Conservation (phyloP, 768 basidiomycete genomes). For the Lactifluus pinguis region DNA sequence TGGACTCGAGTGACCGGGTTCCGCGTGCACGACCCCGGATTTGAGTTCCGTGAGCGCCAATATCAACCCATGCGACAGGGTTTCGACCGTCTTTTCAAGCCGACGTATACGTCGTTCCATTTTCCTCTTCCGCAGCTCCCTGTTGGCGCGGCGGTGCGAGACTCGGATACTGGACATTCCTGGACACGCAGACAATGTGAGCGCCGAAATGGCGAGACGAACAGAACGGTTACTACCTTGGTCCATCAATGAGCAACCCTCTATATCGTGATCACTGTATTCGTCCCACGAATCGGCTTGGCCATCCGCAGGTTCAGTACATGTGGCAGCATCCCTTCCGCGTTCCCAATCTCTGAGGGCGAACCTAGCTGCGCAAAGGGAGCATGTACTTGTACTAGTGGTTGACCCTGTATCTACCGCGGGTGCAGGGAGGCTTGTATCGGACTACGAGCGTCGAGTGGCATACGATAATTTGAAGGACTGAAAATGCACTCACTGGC, state of each 20-base stretch:
- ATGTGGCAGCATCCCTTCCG: not conserved
- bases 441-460: no score
- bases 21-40: not conserved
- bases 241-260: not conserved
- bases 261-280: not conserved
- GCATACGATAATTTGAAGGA: not conserved
- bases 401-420: not conserved
- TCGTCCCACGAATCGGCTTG: not conserved
- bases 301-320: not conserved
- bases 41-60: not conserved
- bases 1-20: not conserved
- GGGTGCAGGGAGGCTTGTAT: not conserved
- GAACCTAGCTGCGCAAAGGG: not conserved
- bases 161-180: not conserved
- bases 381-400: not conserved
- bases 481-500: not conserved
- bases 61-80: not conserved
- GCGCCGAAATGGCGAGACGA: not conserved
- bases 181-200: not conserved
- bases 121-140: not conserved
- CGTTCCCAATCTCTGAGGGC: no score
- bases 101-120: not conserved
- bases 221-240: not conserved
- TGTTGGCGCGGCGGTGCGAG: not conserved
- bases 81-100: slow-evolving; percentile 5